Evolutionary conservation across 169 alveolate genomes (phyloP).

Genomic region (Eimeria tenella): DNA sequence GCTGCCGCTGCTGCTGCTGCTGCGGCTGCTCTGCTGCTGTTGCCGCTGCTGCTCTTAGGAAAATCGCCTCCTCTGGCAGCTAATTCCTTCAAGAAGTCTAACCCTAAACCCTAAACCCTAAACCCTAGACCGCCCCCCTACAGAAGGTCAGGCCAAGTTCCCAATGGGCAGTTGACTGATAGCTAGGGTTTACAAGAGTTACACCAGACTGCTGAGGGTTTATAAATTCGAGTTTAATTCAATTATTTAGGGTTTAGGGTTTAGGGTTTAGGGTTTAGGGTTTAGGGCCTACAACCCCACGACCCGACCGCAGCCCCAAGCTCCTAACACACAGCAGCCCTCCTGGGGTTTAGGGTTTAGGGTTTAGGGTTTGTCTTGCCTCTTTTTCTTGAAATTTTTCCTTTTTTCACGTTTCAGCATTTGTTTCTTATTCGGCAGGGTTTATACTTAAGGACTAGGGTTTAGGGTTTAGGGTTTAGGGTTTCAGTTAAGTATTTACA

Average conservation of each 20-base stretch:
- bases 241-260: neutral
- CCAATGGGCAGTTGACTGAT: neutral
- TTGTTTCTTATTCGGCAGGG: neutral
- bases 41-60: neutral
- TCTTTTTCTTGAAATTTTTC: neutral
- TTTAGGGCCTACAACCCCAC: neutral
- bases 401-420: too few species aligned
- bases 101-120: neutral
- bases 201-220: neutral
- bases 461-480: neutral
- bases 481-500: too few species aligned
- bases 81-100: neutral
- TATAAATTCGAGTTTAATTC: neutral
- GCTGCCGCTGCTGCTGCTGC: neutral
- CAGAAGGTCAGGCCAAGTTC: neutral
- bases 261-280: neutral
- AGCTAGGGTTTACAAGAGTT: neutral
- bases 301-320: neutral
- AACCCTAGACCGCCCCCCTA: neutral
- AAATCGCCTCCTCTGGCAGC: neutral
- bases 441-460: neutral
- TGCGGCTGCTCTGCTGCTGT: neutral
- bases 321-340: neutral
- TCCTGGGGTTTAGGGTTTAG: neutral
- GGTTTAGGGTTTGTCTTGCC: constrained; percentile 11